These are phyloP conservation scores for Gyromitra esculenta DNA, from an alignment of 2,329 filamentous ascomycete genomes.

Conservation along the genomic window DNA sequence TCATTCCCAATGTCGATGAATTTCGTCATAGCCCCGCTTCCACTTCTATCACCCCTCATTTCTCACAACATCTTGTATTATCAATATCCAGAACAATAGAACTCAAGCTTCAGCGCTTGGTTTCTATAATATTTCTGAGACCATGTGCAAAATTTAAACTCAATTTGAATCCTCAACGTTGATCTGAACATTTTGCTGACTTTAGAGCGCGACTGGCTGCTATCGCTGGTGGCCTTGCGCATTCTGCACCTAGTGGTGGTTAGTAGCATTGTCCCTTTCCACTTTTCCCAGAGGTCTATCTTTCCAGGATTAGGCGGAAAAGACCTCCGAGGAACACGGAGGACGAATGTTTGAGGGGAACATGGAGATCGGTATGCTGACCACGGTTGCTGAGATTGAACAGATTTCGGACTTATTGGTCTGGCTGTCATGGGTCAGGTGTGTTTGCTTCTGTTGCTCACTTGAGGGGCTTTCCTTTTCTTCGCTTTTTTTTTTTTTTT, in stretches of 20 bases:
- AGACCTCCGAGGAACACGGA: constrained; percentile 10
- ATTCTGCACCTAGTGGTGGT: constrained; percentile 57
- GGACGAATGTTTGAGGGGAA: constrained; percentile 14
- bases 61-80: not conserved
- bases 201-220: constrained; percentile 57
- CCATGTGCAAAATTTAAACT: not conserved
- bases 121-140: not conserved
- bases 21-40: constrained; percentile 48
- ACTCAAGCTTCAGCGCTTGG: not conserved
- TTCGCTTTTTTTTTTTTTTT: constrained; percentile 21
- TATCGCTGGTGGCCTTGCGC: constrained; percentile 57
- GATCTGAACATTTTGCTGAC: constrained; percentile 54
- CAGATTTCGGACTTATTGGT: constrained; percentile 92
- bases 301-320: constrained; percentile 58
- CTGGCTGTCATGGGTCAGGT: constrained; percentile 79
- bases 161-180: constrained; percentile 14
- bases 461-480: constrained; percentile 59
- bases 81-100: not conserved
- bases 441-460: constrained; percentile 59
- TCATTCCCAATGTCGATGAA: constrained; percentile 2
- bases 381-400: constrained; percentile 62
- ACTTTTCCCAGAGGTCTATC: constrained; percentile 20
- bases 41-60: constrained; percentile 26
- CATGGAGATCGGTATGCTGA: constrained; percentile 65
- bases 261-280: constrained; percentile 51